phyloP scores from a whole-genome alignment of 1,139 yeast species.

The Debaryomyces nepalensis region DNA sequence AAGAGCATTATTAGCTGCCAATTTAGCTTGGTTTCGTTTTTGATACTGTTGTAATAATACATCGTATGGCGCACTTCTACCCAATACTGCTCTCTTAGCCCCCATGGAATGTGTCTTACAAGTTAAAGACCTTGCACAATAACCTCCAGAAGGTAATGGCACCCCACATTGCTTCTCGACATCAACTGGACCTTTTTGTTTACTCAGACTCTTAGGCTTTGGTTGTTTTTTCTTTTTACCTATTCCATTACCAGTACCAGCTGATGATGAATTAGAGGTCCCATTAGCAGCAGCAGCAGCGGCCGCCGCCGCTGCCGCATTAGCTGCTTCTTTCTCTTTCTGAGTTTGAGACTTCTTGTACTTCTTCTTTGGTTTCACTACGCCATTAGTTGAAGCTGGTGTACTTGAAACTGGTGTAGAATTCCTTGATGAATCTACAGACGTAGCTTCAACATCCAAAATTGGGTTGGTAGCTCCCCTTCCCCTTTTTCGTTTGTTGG shows the following conservation, averaged over 20 bases:
- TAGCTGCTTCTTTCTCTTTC: constrained; percentile 53
- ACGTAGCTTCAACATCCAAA: constrained; percentile 42
- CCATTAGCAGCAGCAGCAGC: constrained; percentile 34
- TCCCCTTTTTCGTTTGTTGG: constrained; percentile 40
- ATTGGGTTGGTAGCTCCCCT: constrained; percentile 28
- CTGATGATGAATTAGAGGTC: constrained; percentile 17
- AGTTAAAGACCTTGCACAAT: constrained; percentile 92
- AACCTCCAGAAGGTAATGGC: constrained; percentile 86
- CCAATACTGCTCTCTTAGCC: constrained; percentile 92
- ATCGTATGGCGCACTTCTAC: constrained; percentile 92
- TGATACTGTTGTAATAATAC: constrained; percentile 86
- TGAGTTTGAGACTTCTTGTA: constrained; percentile 51
- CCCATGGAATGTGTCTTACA: constrained; percentile 99
- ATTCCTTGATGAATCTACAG: constrained; percentile 48
- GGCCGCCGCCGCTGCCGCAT: constrained; percentile 52
- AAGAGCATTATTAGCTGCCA: constrained; percentile 80
- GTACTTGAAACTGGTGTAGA: constrained; percentile 43
- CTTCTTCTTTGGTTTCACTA: constrained; percentile 46
- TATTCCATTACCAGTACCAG: constrained; percentile 22
- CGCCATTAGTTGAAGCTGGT: constrained; percentile 23
- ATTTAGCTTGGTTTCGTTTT: constrained; percentile 87
- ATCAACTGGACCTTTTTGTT: constrained; percentile 83
- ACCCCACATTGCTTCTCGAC: constrained; percentile 98
- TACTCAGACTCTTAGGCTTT: constrained; percentile 57
- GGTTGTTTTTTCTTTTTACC: constrained; percentile 47